Base-by-base conservation (phyloP, 495 filamentous ascomycete genomes). In the Penicillium paxilli region DNA sequence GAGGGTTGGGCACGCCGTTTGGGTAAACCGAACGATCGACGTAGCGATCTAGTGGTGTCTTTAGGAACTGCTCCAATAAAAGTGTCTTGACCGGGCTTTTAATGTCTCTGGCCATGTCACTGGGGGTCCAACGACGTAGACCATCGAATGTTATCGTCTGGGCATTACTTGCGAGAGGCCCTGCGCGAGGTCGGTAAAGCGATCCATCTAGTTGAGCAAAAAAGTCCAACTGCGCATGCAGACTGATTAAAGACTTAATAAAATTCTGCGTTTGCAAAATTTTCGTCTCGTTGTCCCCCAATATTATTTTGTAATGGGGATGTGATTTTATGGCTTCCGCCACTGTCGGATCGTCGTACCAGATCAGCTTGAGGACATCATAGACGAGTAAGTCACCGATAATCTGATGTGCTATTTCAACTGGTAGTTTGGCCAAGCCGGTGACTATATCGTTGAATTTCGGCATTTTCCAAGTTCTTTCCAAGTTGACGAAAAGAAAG, bases 381-480 rank as follows among this genome's bases (percentile, higher is more conserved):
- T 51, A 59, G 16, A 62, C 46, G 16, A 55, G 59, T n/a, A 65
- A 26, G 40, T 62, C 56, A 24, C 53, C 35, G 24, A 65, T 52
- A 17, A 63, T 59, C 25, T 54, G 46, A 26, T 62, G 54, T 0
- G 51, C 51, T 6, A 66, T 33, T 16, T 60, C 54, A 12, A 35
- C 46, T 12, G 63, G 62, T 20, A 58, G 26, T 4, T 33, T 14
- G 7, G 46, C 23, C 11, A 65, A 21, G 17, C 45, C 42, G 9
- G 5, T 17, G 10, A 44, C 38, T 21, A 61, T 47, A 5, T 49
- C 24, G 26, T 44, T 17, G 35, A 12, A 45, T 47, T 14, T 12
- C 11, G 16, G 25, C 47, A 35, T 25, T 25, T 47, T 12, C 21
- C 6, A 11, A 50, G 11, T 33, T 11, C 25, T 41, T 47, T n/a